Base-by-base conservation (phyloP, 352 stramenopile genomes). In the Blastocystis sp. region DNA sequence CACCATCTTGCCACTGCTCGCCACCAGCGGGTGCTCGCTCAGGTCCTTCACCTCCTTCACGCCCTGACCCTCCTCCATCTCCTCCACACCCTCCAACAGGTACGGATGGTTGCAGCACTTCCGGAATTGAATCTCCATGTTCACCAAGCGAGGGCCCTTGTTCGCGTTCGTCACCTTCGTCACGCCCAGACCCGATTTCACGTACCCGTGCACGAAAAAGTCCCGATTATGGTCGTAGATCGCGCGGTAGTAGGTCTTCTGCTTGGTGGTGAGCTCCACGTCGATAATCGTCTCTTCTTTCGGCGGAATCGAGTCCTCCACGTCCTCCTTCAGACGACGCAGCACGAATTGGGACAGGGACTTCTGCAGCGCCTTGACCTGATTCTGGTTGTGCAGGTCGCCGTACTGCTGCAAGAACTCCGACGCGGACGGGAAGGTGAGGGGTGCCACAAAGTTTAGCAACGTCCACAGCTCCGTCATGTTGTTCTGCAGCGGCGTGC, bases 81-180 rank as follows among this genome's bases (percentile, higher is more conserved):
- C 95, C 91, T 99, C 97, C 1, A 99, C 95, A n/a, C 97, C 97
- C 59, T 95, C 93, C 71, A 99, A 96, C 41, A 99, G 91, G 91
- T 99, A 99, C 1, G 97, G 95, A 92, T 99, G 98, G 92, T 99
- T 99, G 91, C 98, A 99, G 70, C 74, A 85, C 91, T 99, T 99
- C 50, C 97, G 93, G 33, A 99, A 92, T 92, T 99, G 95, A 92
- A 99, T 97, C 55, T 98, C 96, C 81, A 99, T 96, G 92, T 99
- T 99, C 91, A 98, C 98, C 31, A 99, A 93, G 74, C 94, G 94
- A 0, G 94, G 95, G 0, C 61, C 79, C 13, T 55, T 67, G 26
- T 51, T 39, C n/a, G 24, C 37, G 13, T 45, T 13, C 24, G 45
- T 50, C 24, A 91, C 39, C 9, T 93, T 91, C 10, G 91, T 92